These are phyloP conservation scores for Sphagnum tenellum DNA, from an alignment of 225 moss, liverwort and hornwort species.

Conservation along the genomic window DNA sequence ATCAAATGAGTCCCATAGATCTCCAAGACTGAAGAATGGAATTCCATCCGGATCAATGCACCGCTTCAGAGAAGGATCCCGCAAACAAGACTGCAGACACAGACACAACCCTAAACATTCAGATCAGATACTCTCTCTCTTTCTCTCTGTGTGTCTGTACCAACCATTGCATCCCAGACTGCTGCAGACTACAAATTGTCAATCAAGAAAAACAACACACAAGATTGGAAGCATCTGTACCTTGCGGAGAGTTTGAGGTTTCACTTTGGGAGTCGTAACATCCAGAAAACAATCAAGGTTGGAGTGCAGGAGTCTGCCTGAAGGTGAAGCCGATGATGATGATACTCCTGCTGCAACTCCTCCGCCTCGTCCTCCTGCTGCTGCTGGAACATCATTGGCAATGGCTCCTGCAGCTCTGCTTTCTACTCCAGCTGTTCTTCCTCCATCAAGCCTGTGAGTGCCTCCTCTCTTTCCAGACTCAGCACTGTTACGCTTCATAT, in stretches of 20 bases:
- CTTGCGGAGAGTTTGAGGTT: conserved; percentile 29
- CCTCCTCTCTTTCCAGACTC: conserved; percentile 22
- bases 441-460: too few species aligned
- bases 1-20: conserved; percentile 50
- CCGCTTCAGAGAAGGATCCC: conserved; percentile 19
- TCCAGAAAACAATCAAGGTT: conserved; percentile 43
- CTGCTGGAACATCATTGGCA: conserved; percentile 13
- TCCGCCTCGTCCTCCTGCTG: conserved; percentile 20
- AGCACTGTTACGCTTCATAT: conserved; percentile 12
- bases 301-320: conserved; percentile 15
- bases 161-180: neutral
- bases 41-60: conserved; percentile 26
- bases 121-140: neutral
- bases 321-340: conserved; percentile 17
- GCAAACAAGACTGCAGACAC: conserved; percentile 21
- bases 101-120: conserved; percentile 1
- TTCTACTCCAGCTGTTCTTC: too few species aligned
- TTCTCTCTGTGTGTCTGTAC: too few species aligned
- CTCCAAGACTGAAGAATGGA: conserved; percentile 27
- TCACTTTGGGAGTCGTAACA: conserved; percentile 37
- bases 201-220: neutral
- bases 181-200: too few species aligned
- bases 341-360: conserved; percentile 16
- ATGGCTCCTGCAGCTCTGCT: too few species aligned
- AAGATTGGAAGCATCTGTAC: conserved; percentile 6